Base-by-base conservation (phyloP, 202 grass and related monocot species). In the Tripidium arundinaceum region DNA sequence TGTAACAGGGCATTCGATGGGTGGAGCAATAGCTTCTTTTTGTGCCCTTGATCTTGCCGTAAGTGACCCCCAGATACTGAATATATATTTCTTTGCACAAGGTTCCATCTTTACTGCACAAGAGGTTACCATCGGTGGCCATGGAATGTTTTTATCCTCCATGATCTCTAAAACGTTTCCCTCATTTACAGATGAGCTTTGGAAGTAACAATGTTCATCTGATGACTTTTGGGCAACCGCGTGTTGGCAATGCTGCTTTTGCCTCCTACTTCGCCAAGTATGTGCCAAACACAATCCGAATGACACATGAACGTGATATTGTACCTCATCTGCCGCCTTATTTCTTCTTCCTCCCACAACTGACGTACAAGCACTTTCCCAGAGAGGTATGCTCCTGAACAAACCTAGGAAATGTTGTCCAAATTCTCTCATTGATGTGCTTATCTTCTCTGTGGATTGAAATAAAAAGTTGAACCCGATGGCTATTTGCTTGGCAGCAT, bases 1-100 rank as follows among this genome's bases (percentile, higher is more conserved):
- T 50, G 84, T 94, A 39, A 95, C 92, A 34, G 92, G 96, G 50
- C 96, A 95, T 86, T 98, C 96, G 0, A 93, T 95, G 92, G 96
- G 96, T 62, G 96, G 96, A 76, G 92, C 96, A 28, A 68, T 98
- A 19, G 88, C 92, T 78, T 92, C 96, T 22, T 98, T 98, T 82
- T 91, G 87, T 76, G 92, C 86, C 7, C 88, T 98, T 79, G 95
- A 98, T 93, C 90, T 98, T 84, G 81, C 80, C 76, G 95, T 98
- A 81, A 91, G 86, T 88, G 40, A 29, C 4, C 0, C 4, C 13
- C 9, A n/a, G 7, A 42, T 52, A 33, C 31, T 24, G 37, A 26
- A 16, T 11, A 77, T 33, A 60, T 54, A 40, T n/a, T 66, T 79
- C 6, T 45, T 68, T 6, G n/a, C 27, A 28, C 43, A 60, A 74